Base-by-base conservation (phyloP, 2,329 filamentous ascomycete species). In the Aspergillus bombycis region DNA sequence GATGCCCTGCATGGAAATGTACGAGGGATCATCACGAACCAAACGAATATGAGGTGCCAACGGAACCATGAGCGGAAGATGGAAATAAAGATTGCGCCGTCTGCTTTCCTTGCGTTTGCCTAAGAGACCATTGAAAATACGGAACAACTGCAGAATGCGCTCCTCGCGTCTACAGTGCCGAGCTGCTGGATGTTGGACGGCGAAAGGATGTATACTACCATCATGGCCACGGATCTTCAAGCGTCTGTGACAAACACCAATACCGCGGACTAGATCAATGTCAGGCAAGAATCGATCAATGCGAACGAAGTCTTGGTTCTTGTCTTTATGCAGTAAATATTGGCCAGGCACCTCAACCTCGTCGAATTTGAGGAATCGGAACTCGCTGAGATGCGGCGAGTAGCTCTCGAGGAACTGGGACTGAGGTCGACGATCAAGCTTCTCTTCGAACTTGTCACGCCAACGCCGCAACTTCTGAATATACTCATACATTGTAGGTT, bases 361-460 rank as follows among this genome's bases (percentile, higher is more conserved):
- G 74, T 99, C 95, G 70, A 99, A 97, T 78, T 97, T 98, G 77
- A 95, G 90, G 83, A 97, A 99, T 45, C 93, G 87, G 84, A 99
- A 99, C 75, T 98, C 95, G 79, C 93, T 97, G 50, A 99, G 86
- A 73, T 96, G 92, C 55, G 93, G 91, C 53, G 93, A 97, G 76
- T 92, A 96, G 32, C 85, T 85, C 77, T 99, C 95, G 11, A 99
- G 84, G 57, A 91, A 90, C 58, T 90, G 87, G 48, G 85, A 88
- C 30, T 89, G 86, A 45, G 89, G 84, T 57, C 95, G 88, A 23
- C 94, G 90, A 76, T 99, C 95, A 56, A 99, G 88, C 78, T 96
- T 96, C 82, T 98, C 94, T 77, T 98, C 95, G 71, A 99, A 97
- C 76, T 97, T 95, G 80, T 97, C 95, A 59, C 96, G 89, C 95